Evolutionary conservation across 179 eudicot species (phyloP).

Genomic region (Silene vulgaris): DNA sequence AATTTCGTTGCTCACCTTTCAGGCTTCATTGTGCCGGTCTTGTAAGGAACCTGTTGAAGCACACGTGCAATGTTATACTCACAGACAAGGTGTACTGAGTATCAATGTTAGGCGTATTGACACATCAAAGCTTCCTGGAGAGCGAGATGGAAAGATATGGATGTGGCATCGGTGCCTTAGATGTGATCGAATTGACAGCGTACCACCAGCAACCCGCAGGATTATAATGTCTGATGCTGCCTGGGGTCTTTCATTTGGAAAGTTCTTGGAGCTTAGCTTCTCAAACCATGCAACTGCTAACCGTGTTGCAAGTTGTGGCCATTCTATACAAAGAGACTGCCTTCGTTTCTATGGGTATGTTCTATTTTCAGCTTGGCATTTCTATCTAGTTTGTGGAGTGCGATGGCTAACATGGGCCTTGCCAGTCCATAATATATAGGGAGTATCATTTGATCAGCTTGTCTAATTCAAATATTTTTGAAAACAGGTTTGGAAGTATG

Average conservation of each 20-base stretch:
- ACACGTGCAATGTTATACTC: slow-evolving; percentile 87
- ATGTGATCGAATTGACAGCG: slow-evolving; percentile 60
- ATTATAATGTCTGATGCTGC: slow-evolving; percentile 96
- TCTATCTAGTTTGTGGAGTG: background rate
- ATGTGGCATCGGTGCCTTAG: slow-evolving; percentile 99
- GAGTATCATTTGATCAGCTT: background rate
- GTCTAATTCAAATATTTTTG: background rate
- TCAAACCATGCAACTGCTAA: slow-evolving; percentile 93
- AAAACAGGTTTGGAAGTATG: slow-evolving; percentile 73
- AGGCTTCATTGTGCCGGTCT: slow-evolving; percentile 62
- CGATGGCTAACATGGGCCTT: background rate
- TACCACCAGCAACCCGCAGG: slow-evolving; percentile 85
- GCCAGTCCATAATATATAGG: background rate
- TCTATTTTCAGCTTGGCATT: slow-evolving; percentile 9
- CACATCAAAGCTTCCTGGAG: slow-evolving; percentile 65
- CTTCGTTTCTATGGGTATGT: slow-evolving; percentile 88
- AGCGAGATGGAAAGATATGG: slow-evolving; percentile 94
- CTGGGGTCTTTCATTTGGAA: slow-evolving; percentile 98
- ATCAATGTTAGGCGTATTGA: slow-evolving; percentile 73
- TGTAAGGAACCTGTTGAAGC: slow-evolving; percentile 92
- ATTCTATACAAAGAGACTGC: slow-evolving; percentile 95
- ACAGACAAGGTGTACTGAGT: slow-evolving; percentile 83
- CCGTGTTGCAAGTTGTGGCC: slow-evolving; percentile 96
- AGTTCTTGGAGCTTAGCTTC: slow-evolving; percentile 93
- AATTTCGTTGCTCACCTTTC: slow-evolving; percentile 15